Percentiles rank a stretch among this genome's conserved stretches.
Evolutionary conservation across 768 basidiomycete genomes (phyloP).

Genomic region (Leccinum sublutescens): DNA sequence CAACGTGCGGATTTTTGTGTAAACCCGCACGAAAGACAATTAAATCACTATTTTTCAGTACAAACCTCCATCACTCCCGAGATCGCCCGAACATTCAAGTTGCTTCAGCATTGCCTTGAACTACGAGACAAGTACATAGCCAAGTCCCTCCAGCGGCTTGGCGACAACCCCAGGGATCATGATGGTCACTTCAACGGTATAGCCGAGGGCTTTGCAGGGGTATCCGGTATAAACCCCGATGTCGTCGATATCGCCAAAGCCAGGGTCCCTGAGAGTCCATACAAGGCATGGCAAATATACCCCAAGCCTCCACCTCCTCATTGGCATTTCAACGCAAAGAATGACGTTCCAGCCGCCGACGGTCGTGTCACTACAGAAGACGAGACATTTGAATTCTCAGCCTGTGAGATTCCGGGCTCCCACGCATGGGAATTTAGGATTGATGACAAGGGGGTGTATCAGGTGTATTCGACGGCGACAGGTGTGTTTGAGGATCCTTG

Average conservation of each 20-base stretch:
- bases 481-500: slow-evolving; percentile 6
- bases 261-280: slow-evolving; percentile 30
- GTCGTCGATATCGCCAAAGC: slow-evolving; percentile 35
- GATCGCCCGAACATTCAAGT: slow-evolving; percentile 56
- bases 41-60: slow-evolving; percentile 15
- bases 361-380: slow-evolving; percentile 24
- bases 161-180: slow-evolving; percentile 92
- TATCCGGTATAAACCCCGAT: slow-evolving; percentile 67
- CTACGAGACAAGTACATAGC: slow-evolving; percentile 95
- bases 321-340: slow-evolving; percentile 80
- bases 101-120: slow-evolving; percentile 81
- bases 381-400: slow-evolving; percentile 64
- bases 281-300: slow-evolving; percentile 82
- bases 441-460: slow-evolving; percentile 89
- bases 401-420: slow-evolving; percentile 70
- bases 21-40: background rate
- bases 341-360: slow-evolving; percentile 45
- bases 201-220: slow-evolving; percentile 57
- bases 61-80: slow-evolving; percentile 38
- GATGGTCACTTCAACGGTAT: slow-evolving; percentile 77
- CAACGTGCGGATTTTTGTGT: slow-evolving; percentile 27
- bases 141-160: slow-evolving; percentile 84
- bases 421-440: slow-evolving; percentile 67
- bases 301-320: slow-evolving; percentile 92
- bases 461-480: slow-evolving; percentile 57